Evolutionary conservation across 257 asterid genomes (phyloP).

Genomic region (Capsicum pubescens): DNA sequence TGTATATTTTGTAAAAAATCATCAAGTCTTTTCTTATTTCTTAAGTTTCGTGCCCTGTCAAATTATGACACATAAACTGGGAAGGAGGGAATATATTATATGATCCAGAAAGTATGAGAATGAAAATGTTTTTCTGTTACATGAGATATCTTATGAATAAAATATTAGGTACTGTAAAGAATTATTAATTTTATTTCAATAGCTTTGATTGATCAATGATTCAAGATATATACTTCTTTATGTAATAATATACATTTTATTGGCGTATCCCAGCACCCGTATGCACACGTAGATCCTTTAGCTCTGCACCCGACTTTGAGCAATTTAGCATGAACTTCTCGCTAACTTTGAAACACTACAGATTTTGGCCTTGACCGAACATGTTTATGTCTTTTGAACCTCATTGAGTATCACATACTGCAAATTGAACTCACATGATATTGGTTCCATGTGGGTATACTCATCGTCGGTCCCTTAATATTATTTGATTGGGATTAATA

Average conservation of each 20-base stretch:
- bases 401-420: not conserved
- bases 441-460: not conserved
- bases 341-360: not conserved
- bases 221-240: not conserved
- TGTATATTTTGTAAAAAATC: no score
- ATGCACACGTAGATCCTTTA: not conserved
- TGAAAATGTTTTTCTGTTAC: not conserved
- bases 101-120: not conserved
- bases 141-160: not conserved
- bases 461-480: not conserved
- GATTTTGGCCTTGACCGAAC: not conserved
- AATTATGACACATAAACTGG: no score
- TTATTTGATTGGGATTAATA: not conserved
- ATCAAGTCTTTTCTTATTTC: no score
- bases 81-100: no score
- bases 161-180: not conserved
- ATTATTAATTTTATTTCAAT: not conserved
- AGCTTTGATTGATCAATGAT: not conserved
- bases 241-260: not conserved
- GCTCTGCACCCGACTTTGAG: not conserved
- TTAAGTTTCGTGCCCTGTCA: no score
- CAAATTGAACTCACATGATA: not conserved
- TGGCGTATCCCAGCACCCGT: not conserved
- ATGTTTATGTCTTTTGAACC: not conserved
- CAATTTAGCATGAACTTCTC: not conserved